Base-by-base conservation (phyloP, 108 stramenopile species). In the Cyclotella cryptica region DNA sequence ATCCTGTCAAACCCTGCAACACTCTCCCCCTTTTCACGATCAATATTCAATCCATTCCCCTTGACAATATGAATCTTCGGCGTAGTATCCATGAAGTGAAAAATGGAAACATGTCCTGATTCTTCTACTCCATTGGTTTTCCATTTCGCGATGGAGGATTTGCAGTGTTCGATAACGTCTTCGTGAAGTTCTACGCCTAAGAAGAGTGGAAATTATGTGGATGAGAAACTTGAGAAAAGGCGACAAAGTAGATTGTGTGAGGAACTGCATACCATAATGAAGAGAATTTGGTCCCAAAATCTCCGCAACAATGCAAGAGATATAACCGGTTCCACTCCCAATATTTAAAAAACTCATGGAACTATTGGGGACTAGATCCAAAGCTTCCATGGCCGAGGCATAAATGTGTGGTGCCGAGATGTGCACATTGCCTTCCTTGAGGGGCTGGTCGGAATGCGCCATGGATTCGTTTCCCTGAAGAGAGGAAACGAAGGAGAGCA, bases 331-430 rank as follows among this genome's bases (percentile, higher is more conserved):
- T 24, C 97, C 97, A 75, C 84, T 89, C 6, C 97, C 97, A 28
- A 94, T 78, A 68, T 96, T 96, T 22, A 97, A 74, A 74, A 97
- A 93, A 41, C 81, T 85, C 30, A 81, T 22, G 28, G 81, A 69
- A 19, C 88, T 75, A 35, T 84, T 82, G 17, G 87, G 86, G 11
- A 69, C 63, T n/a, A 97, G 87, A 47, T 93, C 92, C 66, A 97
- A 71, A 14, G 93, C 94, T 51, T 96, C 93, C 46, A 97, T 52
- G 22, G 88, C 92, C 44, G 89, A 71, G 18, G 89, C 92, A 70
- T 97, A 97, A 43, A 97, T 96, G 55, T 96, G 95, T 11, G 97
- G 97, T 26, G 97, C 95, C n/a, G 91, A 92, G n/a, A 96, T 87
- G 72, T 97, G 97, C 39, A 96, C 82, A 67, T 88, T 88, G 14